phyloP scores from a whole-genome alignment of 495 filamentous ascomycete genomes.

The Penicillium antarcticum region DNA sequence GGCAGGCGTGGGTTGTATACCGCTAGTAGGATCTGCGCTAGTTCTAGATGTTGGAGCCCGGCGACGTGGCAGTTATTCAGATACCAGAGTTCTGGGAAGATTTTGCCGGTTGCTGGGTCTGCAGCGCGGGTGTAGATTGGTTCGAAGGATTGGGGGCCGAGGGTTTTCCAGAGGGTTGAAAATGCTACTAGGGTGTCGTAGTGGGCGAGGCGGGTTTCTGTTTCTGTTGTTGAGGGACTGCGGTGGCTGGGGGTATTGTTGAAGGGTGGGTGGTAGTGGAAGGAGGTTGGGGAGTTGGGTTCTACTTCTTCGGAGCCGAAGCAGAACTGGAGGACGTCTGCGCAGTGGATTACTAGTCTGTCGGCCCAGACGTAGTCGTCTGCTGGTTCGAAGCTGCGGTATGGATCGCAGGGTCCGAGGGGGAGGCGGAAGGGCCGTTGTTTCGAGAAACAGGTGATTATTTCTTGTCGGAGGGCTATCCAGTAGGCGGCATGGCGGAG shows the following conservation, averaged over 20 bases:
- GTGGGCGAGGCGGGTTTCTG: slow-evolving; percentile 13
- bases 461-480: slow-evolving; percentile 30
- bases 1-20: slow-evolving; percentile 39
- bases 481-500: slow-evolving; percentile 30
- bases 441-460: slow-evolving; percentile 30
- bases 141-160: slow-evolving; percentile 20
- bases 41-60: slow-evolving; percentile 33
- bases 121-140: slow-evolving; percentile 22
- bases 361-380: slow-evolving; percentile 30
- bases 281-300: not conserved
- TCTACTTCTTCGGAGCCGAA: slow-evolving; percentile 19
- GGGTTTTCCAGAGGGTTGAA: slow-evolving; percentile 12
- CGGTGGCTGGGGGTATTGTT: not conserved
- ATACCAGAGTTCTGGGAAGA: slow-evolving; percentile 40
- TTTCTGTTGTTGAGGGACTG: not conserved
- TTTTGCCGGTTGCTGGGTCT: slow-evolving; percentile 14
- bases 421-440: slow-evolving; percentile 20
- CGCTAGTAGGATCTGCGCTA: slow-evolving; percentile 37
- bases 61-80: slow-evolving; percentile 34
- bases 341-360: slow-evolving; percentile 23
- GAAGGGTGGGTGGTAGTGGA: not conserved
- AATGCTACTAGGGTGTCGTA: slow-evolving; percentile 18
- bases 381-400: slow-evolving; percentile 18
- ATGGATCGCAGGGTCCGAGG: slow-evolving; percentile 10
- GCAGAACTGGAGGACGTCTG: slow-evolving; percentile 26